Percentiles rank a stretch among this genome's conserved stretches.
phyloP scores from a whole-genome alignment of 2,329 filamentous ascomycete genomes.

The Colletotrichum liaoningense region DNA sequence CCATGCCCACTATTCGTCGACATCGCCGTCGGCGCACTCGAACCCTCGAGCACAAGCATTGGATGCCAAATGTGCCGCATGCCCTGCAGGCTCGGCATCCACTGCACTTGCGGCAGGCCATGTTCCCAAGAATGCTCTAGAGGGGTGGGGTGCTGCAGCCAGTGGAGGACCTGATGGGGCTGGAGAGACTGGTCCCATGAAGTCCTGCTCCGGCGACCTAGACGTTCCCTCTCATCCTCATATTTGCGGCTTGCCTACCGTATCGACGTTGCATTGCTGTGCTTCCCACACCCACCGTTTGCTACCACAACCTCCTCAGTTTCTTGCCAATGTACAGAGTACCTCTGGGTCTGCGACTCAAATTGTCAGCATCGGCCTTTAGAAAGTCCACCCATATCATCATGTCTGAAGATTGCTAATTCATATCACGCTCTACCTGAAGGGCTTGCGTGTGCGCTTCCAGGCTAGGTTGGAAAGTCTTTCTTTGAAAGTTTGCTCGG shows the following conservation, averaged over 20 bases:
- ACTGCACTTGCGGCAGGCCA: slow-evolving; percentile 26
- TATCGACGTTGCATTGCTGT: not conserved
- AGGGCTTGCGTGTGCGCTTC: not conserved
- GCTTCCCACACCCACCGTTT: not conserved
- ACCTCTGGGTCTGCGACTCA: not conserved
- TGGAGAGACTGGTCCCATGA: not conserved
- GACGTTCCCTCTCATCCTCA: not conserved
- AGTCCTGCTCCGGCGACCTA: not conserved
- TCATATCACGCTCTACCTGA: not conserved
- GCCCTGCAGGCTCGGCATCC: slow-evolving; percentile 33
- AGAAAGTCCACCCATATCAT: not conserved
- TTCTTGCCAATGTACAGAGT: not conserved
- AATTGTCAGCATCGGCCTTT: not conserved
- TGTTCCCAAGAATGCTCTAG: slow-evolving; percentile 24
- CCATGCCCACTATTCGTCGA: slow-evolving; percentile 1
- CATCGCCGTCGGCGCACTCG: not conserved
- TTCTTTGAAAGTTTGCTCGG: slow-evolving; percentile 10
- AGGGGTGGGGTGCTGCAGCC: slow-evolving; percentile 26
- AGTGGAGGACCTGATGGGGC: slow-evolving; percentile 3
- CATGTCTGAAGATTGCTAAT: not conserved
- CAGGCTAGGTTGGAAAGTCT: not conserved
- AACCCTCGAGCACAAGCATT: slow-evolving; percentile 34
- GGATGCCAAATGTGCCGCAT: slow-evolving; percentile 30
- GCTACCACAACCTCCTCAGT: slow-evolving; percentile 3
- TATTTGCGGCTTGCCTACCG: not conserved